Evolutionary conservation across 2,329 filamentous ascomycete species (phyloP).

Genomic region (Hymenoscyphus albidus): DNA sequence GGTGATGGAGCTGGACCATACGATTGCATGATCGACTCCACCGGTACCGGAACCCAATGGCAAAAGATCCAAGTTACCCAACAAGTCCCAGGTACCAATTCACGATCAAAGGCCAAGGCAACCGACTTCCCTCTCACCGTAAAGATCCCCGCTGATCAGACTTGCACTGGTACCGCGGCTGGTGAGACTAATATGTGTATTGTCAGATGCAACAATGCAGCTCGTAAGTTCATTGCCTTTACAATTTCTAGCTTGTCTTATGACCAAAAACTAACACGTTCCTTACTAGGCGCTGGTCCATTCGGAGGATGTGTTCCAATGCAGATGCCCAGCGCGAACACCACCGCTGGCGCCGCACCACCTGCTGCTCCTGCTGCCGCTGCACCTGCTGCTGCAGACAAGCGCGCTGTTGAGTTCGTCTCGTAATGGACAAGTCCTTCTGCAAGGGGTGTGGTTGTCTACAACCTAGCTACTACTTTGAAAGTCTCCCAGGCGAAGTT

Average conservation of each 20-base stretch:
- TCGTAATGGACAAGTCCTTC: not conserved
- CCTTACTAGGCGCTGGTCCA: slow-evolving; percentile 46
- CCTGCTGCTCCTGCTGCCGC: not conserved
- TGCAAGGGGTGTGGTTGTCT: not conserved
- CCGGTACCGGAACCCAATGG: slow-evolving; percentile 54
- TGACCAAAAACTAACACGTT: not conserved
- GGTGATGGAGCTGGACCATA: slow-evolving; percentile 60
- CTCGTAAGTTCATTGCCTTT: slow-evolving; percentile 28
- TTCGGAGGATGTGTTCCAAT: slow-evolving; percentile 60
- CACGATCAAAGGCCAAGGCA: slow-evolving; percentile 38
- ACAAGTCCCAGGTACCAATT: slow-evolving; percentile 48
- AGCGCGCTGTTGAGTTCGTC: slow-evolving; percentile 1
- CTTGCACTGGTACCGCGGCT: slow-evolving; percentile 57
- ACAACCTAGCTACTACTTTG: not conserved
- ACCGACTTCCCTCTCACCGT: slow-evolving; percentile 49
- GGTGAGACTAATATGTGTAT: slow-evolving; percentile 59
- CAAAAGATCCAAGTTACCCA: slow-evolving; percentile 51
- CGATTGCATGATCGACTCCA: slow-evolving; percentile 60
- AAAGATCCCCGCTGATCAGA: slow-evolving; percentile 50
- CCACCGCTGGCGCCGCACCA: slow-evolving; percentile 11
- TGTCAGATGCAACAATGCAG: slow-evolving; percentile 59
- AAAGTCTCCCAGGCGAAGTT: not conserved
- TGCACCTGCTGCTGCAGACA: not conserved
- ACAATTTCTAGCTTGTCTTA: not conserved
- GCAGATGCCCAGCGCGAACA: slow-evolving; percentile 39